Percentiles rank a stretch among this genome's conserved stretches.
These are phyloP conservation scores for Powellomyces hirtus DNA, from an alignment of 192 early-diverging fungal species.

Conservation along the genomic window DNA sequence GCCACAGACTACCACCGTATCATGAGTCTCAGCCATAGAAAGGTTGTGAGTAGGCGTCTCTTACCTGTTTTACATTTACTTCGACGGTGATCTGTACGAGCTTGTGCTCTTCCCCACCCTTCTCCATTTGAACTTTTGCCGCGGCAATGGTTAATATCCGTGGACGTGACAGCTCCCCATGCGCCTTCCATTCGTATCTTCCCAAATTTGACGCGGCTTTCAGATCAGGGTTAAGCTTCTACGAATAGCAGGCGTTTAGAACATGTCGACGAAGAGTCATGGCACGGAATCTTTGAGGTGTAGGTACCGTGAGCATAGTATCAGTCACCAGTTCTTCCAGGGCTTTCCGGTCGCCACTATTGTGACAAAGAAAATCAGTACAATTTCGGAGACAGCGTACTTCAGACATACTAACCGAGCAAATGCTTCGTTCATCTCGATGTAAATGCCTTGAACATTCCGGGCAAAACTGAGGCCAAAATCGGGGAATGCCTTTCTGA, in stretches of 20 bases:
- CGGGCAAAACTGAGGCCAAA: background rate
- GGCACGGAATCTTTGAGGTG: too few relatives aligned
- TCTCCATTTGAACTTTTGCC: constrained; percentile 17
- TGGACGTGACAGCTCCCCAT: background rate
- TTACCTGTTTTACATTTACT: constrained; percentile 25
- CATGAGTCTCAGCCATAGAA: too few relatives aligned
- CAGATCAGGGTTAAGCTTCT: constrained; percentile 12
- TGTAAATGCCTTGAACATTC: constrained; percentile 3
- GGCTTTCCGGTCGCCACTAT: constrained; percentile 10
- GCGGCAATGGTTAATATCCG: background rate
- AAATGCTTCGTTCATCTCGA: constrained; percentile 20
- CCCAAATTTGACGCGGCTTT: background rate
- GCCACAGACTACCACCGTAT: constrained; percentile 19
- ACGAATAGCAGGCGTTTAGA: too few relatives aligned
- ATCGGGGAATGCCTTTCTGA: background rate
- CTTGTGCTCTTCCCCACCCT: constrained; percentile 3
- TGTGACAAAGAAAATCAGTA: background rate
- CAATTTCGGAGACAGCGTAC: background rate
- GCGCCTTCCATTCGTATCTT: constrained; percentile 14
- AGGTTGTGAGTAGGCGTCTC: too few relatives aligned
- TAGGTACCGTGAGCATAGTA: constrained; percentile 19
- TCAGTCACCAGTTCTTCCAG: constrained; percentile 15
- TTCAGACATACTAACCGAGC: constrained; percentile 7
- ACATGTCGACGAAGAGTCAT: too few relatives aligned
- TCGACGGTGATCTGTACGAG: constrained; percentile 16